Percentiles rank a stretch among this genome's conserved stretches.
Evolutionary conservation across 495 filamentous ascomycete species (phyloP).

Genomic region (Collariella sp.): DNA sequence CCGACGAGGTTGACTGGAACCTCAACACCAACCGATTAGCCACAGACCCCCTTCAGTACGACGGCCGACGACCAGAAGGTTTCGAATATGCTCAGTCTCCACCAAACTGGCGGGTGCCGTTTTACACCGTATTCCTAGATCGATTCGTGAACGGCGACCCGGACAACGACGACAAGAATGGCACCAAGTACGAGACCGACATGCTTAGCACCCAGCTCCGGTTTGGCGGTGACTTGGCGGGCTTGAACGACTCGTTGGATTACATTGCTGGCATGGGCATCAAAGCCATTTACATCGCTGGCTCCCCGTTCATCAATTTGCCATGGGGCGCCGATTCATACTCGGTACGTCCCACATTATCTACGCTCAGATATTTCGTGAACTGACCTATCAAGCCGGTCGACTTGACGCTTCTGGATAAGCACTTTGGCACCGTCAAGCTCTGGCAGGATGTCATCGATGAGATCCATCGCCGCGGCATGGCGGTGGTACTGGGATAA

Average conservation of each 20-base stretch:
- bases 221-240: constrained; percentile 63
- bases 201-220: constrained; percentile 59
- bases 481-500: constrained; percentile 70
- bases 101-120: constrained; percentile 60
- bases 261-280: constrained; percentile 70
- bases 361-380: background rate
- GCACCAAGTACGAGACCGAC: constrained; percentile 62
- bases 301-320: constrained; percentile 59
- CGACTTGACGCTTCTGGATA: constrained; percentile 62
- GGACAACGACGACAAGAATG: constrained; percentile 62
- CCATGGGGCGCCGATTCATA: constrained; percentile 65
- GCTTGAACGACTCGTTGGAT: constrained; percentile 57
- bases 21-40: constrained; percentile 57
- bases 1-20: constrained; percentile 47
- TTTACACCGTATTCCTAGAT: constrained; percentile 64
- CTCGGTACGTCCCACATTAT: constrained; percentile 21
- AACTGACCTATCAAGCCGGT: constrained; percentile 38
- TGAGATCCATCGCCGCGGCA: constrained; percentile 56
- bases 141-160: constrained; percentile 67
- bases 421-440: constrained; percentile 57
- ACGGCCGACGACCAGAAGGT: constrained; percentile 50
- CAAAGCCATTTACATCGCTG: constrained; percentile 64
- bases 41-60: constrained; percentile 52
- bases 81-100: constrained; percentile 48
- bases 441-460: constrained; percentile 56